These are phyloP conservation scores for Myriangium duriaei DNA, from an alignment of 2,329 filamentous ascomycete species.

Conservation along the genomic window DNA sequence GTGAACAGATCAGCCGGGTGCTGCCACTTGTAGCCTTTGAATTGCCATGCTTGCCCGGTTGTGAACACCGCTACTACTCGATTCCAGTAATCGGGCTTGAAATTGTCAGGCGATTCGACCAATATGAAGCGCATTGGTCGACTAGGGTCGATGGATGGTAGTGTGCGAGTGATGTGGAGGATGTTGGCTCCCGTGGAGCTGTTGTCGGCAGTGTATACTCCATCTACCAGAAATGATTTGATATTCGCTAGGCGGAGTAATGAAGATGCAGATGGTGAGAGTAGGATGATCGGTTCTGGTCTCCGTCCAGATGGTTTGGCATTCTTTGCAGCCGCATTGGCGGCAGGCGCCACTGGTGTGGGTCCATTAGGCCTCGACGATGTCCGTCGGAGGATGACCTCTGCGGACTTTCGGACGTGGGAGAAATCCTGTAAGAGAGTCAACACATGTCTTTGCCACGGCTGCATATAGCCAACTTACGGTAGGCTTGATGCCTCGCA, in stretches of 20 bases:
- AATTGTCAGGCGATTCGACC: conserved; percentile 83
- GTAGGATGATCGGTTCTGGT: conserved; percentile 80
- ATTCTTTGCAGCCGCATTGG: conserved; percentile 15
- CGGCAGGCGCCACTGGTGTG: conserved; percentile 30
- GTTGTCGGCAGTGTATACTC: conserved; percentile 63
- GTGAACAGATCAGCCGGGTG: conserved; percentile 79
- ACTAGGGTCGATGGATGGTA: conserved; percentile 56
- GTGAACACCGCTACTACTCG: conserved; percentile 94
- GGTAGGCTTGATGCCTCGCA: conserved; percentile 78
- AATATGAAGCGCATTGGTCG: conserved; percentile 85
- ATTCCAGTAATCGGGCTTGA: conserved; percentile 97
- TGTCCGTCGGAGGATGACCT: conserved; percentile 55
- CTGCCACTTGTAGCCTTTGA: conserved; percentile 96
- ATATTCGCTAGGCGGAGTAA: conserved; percentile 92
- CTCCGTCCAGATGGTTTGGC: conserved; percentile 31
- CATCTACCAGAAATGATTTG: conserved; percentile 81
- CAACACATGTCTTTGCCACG: conserved; percentile 10
- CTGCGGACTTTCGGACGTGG: conserved; percentile 75
- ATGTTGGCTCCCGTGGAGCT: conserved; percentile 55
- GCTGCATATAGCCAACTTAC: conserved; percentile 45
- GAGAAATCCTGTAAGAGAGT: conserved; percentile 69
- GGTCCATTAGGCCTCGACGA: conserved; percentile 30
- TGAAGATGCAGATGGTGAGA: conserved; percentile 90
- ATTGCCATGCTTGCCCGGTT: conserved; percentile 95
- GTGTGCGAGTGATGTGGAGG: conserved; percentile 67